Evolutionary conservation across 352 stramenopile genomes (phyloP), one percentile per base, ranked within the genome.

Genomic region (Globisporangium parvum): DNA sequence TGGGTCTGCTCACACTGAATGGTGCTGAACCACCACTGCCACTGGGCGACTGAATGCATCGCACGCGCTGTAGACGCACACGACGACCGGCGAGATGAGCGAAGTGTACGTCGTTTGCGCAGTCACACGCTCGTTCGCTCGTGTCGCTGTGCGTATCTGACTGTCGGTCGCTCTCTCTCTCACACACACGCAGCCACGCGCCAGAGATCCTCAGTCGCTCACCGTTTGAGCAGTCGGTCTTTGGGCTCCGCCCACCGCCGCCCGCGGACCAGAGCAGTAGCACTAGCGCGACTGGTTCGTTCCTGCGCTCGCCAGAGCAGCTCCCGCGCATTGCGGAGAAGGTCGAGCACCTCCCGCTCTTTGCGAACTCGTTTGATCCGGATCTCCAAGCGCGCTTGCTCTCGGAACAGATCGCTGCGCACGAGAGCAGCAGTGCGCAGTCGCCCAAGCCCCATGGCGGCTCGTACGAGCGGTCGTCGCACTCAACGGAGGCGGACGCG

Each of bases 311-410:
- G 17, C 74, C 72, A 17, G 72, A 77, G 47, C 74, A 80, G 47
- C 65, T 91, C 28, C 80, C 80, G 20, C 78, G 80, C 31, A 91
- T 91, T 51, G 65, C 73, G 14, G 80, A 91, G 62, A 81, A 81
- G 37, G 52, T 81, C 24, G 78, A 89, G 59, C 85, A 85, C 53
- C 35, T 81, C 26, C 62, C 75, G 33, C 53, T 84, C 17, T 78
- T 75, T 45, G 71, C 73, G 44, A 87, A 87, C 62, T 70, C 68
- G 50, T 60, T 71, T 24, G 78, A 89, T 39, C 67, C 65, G 3
- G 78, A 91, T 47, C 58, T 70, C 14, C 73, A 74, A 8, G 77
- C 80, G n/a, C 74, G 68, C 0, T 42, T 87, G 18, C 62, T 89
- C 14, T 89, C 78, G n/a, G 75, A 82, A n/a, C 73, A 91, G 47